phyloP scores from a whole-genome alignment of 1,284 basidiomycete species.

The Apiotrichum sp. region DNA sequence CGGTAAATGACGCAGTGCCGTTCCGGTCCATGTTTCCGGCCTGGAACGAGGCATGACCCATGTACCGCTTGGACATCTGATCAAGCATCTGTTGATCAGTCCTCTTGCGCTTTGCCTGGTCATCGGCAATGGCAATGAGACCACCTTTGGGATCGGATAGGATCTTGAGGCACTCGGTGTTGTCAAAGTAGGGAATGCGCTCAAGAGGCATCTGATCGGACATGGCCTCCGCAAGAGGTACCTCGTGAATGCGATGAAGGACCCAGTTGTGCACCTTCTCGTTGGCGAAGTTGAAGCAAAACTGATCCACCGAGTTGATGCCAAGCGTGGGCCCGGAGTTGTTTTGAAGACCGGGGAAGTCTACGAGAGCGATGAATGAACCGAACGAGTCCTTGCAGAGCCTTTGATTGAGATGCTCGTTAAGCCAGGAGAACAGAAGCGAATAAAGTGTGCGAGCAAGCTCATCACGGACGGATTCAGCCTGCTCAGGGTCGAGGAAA shows the following conservation, averaged over 20 bases:
- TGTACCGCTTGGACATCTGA: slow-evolving; percentile 89
- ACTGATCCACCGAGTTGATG: slow-evolving; percentile 88
- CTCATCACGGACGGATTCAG: slow-evolving; percentile 86
- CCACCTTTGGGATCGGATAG: slow-evolving; percentile 84
- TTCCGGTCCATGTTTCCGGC: slow-evolving; percentile 65
- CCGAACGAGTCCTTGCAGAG: slow-evolving; percentile 84
- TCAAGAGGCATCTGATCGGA: slow-evolving; percentile 72
- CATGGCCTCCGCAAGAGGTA: slow-evolving; percentile 70
- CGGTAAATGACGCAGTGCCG: slow-evolving; percentile 79
- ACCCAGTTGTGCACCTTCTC: slow-evolving; percentile 83
- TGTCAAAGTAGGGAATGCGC: slow-evolving; percentile 71
- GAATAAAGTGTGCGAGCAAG: slow-evolving; percentile 90
- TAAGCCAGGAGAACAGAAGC: slow-evolving; percentile 92
- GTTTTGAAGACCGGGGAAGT: slow-evolving; percentile 90
- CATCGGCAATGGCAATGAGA: slow-evolving; percentile 94
- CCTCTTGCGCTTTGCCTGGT: slow-evolving; percentile 87
- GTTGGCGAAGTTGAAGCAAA: slow-evolving; percentile 93
- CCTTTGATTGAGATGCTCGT: slow-evolving; percentile 91
- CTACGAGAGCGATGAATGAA: slow-evolving; percentile 90
- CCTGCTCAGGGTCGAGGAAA: slow-evolving; percentile 89
- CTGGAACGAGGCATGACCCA: slow-evolving; percentile 86
- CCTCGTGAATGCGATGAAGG: slow-evolving; percentile 65
- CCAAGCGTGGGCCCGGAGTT: slow-evolving; percentile 59
- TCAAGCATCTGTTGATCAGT: slow-evolving; percentile 91
- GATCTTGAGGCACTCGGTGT: slow-evolving; percentile 79